Percentiles rank a stretch among this genome's conserved stretches.
Evolutionary conservation across 495 filamentous ascomycete genomes (phyloP).

Genomic region (Neurospora sp.): DNA sequence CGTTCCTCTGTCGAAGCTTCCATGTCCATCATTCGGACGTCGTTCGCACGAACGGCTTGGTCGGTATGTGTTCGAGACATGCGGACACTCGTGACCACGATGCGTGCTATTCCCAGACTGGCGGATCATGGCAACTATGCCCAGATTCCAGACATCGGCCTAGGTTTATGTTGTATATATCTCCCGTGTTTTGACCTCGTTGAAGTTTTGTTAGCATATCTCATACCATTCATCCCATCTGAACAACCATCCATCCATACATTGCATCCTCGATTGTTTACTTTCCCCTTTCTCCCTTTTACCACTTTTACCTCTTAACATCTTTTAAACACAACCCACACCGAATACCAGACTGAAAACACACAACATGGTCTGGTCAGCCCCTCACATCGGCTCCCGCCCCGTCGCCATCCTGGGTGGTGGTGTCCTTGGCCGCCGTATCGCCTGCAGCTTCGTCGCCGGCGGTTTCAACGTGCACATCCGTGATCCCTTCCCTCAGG

Average conservation of each 20-base stretch:
- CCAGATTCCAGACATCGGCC: not conserved
- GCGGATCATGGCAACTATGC: not conserved
- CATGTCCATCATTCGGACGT: not conserved
- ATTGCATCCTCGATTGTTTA: not conserved
- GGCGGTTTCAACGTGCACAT: slow-evolving; percentile 6
- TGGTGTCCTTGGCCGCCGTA: slow-evolving; percentile 14
- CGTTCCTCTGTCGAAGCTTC: not conserved
- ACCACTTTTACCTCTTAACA: not conserved
- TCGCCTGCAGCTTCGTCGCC: slow-evolving; percentile 7
- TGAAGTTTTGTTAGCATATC: not conserved
- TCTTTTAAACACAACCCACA: not conserved
- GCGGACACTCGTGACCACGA: not conserved
- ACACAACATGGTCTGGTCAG: slow-evolving; percentile 7
- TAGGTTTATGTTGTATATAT: not conserved
- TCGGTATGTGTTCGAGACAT: not conserved
- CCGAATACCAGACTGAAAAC: not conserved
- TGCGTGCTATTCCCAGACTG: not conserved
- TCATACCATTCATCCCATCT: not conserved
- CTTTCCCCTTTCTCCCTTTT: not conserved
- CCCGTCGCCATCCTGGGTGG: slow-evolving; percentile 9
- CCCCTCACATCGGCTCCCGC: slow-evolving; percentile 3
- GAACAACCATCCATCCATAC: not conserved
- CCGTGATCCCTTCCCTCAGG: slow-evolving; percentile 3
- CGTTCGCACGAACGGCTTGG: not conserved
- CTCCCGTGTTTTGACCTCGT: not conserved